Base-by-base conservation (phyloP, 2,329 filamentous ascomycete species). In the Colletotrichum cuscutae region DNA sequence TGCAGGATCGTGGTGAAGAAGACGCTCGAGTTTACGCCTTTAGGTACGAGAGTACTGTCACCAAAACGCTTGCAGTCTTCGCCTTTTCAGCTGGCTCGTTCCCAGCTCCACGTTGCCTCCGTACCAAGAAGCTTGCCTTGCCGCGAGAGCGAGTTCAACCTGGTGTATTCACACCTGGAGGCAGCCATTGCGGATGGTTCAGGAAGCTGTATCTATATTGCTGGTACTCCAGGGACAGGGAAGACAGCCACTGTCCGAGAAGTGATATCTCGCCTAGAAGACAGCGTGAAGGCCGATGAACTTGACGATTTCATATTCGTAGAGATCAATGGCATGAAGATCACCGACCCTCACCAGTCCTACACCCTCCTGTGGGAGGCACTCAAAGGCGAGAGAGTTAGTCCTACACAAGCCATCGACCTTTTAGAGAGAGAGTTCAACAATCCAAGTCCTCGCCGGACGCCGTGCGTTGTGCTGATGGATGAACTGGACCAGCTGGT, bases 271-370 rank as follows among this genome's bases (percentile, higher is more conserved):
- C 93, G 95, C 74, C 88, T 99, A 9, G 96, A 98, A 77, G 91
- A 93, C n/a, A 92, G 95, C 0, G 97, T 98, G 1, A 88, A 91
- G 60, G 91, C 93, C 8, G 97, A 99, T 79, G 96, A 98, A 82
- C 88, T 99, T 54, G 97, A 99, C 78, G 96, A 98, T 80, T 99
- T 99, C 82, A 97, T 98, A 72, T 99, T 99, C 77, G 95, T 99
- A 74, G 97, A 99, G 82, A 98, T 99, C 84, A 99, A 99, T 82
- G 97, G 97, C 76, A 98, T 99, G 97, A 99, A 99, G 85, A 95
- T 99, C 77, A 97, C 97, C 0, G 97, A 99, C 80, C 96, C 97
- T 0, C 95, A 98, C 79, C 97, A 99, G 81, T 95, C 97, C 0
- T 99, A 99, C 82, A 93, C 94, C 2, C 85, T 99, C 24, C 89